These are phyloP conservation scores for Yarrowia sp. DNA, from an alignment of 805 yeast species.

Conservation along the genomic window DNA sequence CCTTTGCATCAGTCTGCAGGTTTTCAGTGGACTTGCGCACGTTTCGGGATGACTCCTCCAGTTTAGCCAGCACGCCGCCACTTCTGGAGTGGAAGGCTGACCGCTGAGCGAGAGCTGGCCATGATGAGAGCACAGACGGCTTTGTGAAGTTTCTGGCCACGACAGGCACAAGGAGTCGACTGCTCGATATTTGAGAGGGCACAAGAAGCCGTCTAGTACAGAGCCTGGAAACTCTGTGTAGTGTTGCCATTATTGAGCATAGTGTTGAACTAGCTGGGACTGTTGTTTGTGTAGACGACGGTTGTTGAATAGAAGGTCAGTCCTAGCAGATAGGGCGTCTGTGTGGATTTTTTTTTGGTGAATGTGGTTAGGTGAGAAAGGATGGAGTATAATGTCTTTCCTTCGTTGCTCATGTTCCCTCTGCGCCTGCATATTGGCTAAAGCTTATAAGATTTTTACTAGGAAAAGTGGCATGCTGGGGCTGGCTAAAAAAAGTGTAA, in stretches of 20 bases:
- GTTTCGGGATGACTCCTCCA: neutral
- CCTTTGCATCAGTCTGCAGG: neutral
- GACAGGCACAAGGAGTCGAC: neutral
- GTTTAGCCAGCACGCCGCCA: slow-evolving; percentile 1
- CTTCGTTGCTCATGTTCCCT: slow-evolving; percentile 25
- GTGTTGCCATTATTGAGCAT: slow-evolving; percentile 26
- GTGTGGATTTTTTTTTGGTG: neutral
- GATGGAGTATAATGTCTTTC: slow-evolving; percentile 7
- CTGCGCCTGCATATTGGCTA: slow-evolving; percentile 26
- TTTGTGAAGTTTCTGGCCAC: neutral
- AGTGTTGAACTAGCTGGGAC: slow-evolving; percentile 26
- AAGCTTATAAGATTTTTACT: slow-evolving; percentile 20
- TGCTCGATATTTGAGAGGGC: neutral
- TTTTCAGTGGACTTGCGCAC: slow-evolving; percentile 6
- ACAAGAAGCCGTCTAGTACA: slow-evolving; percentile 18
- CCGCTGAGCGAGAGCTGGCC: neutral
- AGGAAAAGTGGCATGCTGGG: neutral
- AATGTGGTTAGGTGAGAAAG: neutral
- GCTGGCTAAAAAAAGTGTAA: slow-evolving; percentile 1
- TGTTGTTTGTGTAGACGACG: slow-evolving; percentile 14
- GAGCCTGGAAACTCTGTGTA: slow-evolving; percentile 26
- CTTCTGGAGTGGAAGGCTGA: neutral
- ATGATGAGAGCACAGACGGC: neutral
- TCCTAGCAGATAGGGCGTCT: neutral
- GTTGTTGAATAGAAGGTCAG: neutral